A percentile compares a stretch with the other conserved stretches of the same genome.
phyloP scores from a whole-genome alignment of 306 rosid species.

The Cyamopsis tetragonoloba region DNA sequence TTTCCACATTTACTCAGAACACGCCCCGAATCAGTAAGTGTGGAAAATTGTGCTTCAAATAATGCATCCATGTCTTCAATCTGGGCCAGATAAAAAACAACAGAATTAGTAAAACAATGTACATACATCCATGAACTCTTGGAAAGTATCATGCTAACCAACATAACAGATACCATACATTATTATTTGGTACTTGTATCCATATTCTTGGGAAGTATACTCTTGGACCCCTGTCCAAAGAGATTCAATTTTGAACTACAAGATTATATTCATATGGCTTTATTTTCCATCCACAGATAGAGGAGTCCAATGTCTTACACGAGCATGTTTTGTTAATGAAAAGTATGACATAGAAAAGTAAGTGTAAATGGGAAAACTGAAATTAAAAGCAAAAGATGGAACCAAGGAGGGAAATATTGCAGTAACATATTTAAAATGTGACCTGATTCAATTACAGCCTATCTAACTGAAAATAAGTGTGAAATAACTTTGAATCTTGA shows the following conservation, averaged over 20 bases:
- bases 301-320: not conserved
- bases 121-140: slow-evolving; percentile 16
- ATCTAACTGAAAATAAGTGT: not conserved
- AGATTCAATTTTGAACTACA: not conserved
- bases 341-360: not conserved
- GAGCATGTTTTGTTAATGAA: not conserved
- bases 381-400: not conserved
- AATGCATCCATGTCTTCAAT: slow-evolving; percentile 95
- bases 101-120: slow-evolving; percentile 13
- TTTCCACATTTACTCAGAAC: slow-evolving; percentile 86
- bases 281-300: not conserved
- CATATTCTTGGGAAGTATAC: slow-evolving; percentile 4
- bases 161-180: not conserved
- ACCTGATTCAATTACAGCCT: slow-evolving; percentile 17
- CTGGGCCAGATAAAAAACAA: slow-evolving; percentile 47
- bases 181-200: not conserved
- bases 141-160: not conserved
- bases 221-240: not conserved
- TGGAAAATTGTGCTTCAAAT: slow-evolving; percentile 92
- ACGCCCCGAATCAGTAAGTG: slow-evolving; percentile 79
- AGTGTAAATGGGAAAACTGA: not conserved
- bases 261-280: too few relatives aligned
- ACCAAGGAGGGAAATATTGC: not conserved
- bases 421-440: not conserved
- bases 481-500: not conserved